A percentile compares a stretch with the other conserved stretches of the same genome.
These are phyloP conservation scores for Craspedostauros australis DNA, from an alignment of 108 stramenopile species.

Conservation along the genomic window DNA sequence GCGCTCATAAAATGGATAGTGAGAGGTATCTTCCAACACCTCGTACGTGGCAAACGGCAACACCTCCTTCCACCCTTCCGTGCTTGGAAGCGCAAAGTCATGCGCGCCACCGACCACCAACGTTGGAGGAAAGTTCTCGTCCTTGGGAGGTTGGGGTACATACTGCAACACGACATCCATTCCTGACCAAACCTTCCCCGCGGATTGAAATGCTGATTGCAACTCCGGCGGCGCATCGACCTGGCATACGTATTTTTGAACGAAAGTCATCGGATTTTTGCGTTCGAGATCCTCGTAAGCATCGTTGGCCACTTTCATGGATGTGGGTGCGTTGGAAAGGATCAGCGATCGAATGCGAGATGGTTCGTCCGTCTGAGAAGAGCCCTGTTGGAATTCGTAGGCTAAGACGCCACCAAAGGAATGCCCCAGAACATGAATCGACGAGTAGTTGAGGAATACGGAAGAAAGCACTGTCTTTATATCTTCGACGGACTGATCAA, in stretches of 20 bases:
- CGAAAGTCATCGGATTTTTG: background rate
- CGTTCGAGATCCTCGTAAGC: background rate
- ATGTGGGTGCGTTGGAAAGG: background rate
- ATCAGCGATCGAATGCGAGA: background rate
- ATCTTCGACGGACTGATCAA: background rate
- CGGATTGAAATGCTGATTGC: background rate
- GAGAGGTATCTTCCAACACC: no score
- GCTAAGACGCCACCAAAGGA: background rate
- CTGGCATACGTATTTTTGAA: background rate
- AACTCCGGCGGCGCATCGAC: background rate
- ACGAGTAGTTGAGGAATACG: background rate
- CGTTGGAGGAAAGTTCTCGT: background rate
- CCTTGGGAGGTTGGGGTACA: background rate
- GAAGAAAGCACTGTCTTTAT: background rate
- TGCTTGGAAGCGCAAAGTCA: background rate
- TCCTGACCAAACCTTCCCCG: background rate
- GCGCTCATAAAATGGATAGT: no score
- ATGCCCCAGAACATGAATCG: constrained; percentile 5
- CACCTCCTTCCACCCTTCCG: background rate
- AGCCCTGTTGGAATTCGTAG: background rate
- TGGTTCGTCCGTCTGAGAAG: no score
- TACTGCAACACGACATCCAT: constrained; percentile 8
- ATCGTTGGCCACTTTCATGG: constrained; percentile 1
- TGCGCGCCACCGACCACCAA: background rate
- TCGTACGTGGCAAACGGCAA: no score